Base-by-base conservation (phyloP, 2,329 filamentous ascomycete genomes). In the Peltaster fructicola region DNA sequence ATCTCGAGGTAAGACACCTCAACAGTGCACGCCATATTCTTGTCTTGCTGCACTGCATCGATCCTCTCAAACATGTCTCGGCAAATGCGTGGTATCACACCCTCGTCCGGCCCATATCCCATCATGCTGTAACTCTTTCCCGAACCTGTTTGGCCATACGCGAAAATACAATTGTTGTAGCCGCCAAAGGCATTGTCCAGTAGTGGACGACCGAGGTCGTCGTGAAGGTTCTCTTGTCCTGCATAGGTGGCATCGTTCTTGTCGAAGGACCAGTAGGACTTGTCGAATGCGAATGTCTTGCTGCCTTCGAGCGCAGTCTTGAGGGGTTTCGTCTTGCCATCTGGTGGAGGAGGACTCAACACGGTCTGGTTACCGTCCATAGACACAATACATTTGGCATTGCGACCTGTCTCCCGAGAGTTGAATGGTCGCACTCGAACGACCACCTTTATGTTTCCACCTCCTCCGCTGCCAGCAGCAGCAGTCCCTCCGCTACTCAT, bases 91-190 rank as follows among this genome's bases (percentile, higher is more conserved):
- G 90, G 88, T 34, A 95, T 95, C 35, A 98, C 88, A 51, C 88
- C 88, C 30, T 82, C 68, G 46, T 98, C 85, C 44, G 85, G 76
- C 26, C 88, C 88, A 54, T 95, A 98, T 23, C 88, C 88, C 88
- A 98, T 98, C 85, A 98, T 98, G 15, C 84, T 93, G 53, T 98
- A 98, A 9, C 82, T 93, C 57, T 98, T 98, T 54, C 88, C 88
- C 1, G 88, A 95, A 39, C 88, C 88, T 2, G 88, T 98, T 59
- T 98, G 88, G 10, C 88, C 88, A 48, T 98, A 98, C 8, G 88
- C 88, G 50, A 98, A 98, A 46, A 98, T 98, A 63, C 88, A 98
- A 53, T 95, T 98, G 62, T 98, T 95, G 60, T 95, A 98, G 21
- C 88, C 88, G 44, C 85, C 72, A 48, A 98, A 98, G 10, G 88